These are phyloP conservation scores for Babesia sp. DNA, from an alignment of 169 alveolate genomes.

Conservation along the genomic window DNA sequence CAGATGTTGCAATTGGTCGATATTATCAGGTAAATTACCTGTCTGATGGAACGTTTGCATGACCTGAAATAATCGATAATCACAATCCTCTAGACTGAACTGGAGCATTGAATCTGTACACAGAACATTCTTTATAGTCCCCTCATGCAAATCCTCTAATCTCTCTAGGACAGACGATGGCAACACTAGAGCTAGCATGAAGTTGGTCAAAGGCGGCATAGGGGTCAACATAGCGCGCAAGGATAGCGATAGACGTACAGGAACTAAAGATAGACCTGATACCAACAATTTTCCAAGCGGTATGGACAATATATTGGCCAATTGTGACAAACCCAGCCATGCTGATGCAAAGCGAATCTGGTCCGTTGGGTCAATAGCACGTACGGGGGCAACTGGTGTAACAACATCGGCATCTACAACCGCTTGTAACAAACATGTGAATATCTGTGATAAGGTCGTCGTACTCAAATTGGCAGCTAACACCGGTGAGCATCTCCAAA, in stretches of 20 bases:
- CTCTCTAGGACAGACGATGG: not conserved
- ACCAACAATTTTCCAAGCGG: constrained; percentile 6
- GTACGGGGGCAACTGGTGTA: not conserved
- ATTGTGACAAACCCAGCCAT: constrained; percentile 1
- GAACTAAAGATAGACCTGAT: constrained; percentile 32
- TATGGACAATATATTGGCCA: constrained; percentile 10
- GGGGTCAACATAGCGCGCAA: not conserved
- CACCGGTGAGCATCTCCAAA: not conserved
- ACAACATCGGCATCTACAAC: not conserved
- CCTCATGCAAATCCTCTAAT: constrained; percentile 14
- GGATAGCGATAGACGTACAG: constrained; percentile 1
- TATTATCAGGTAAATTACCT: not conserved
- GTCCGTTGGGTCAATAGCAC: not conserved
- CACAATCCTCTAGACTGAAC: constrained; percentile 30
- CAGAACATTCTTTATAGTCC: not conserved
- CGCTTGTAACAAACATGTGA: not conserved
- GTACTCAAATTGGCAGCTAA: constrained; percentile 6
- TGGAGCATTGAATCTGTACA: constrained; percentile 8
- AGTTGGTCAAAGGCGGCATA: not conserved
- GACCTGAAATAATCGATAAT: constrained; percentile 38
- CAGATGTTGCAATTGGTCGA: constrained; percentile 13
- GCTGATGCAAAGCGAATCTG: not conserved
- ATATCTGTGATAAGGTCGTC: constrained; percentile 8
- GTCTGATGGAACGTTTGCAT: constrained; percentile 5
- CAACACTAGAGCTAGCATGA: not conserved